Percentiles rank a stretch among this genome's conserved stretches.
Conservation (phyloP, 148 eudicot species). For the Amaranthus hypochondriacus region DNA sequence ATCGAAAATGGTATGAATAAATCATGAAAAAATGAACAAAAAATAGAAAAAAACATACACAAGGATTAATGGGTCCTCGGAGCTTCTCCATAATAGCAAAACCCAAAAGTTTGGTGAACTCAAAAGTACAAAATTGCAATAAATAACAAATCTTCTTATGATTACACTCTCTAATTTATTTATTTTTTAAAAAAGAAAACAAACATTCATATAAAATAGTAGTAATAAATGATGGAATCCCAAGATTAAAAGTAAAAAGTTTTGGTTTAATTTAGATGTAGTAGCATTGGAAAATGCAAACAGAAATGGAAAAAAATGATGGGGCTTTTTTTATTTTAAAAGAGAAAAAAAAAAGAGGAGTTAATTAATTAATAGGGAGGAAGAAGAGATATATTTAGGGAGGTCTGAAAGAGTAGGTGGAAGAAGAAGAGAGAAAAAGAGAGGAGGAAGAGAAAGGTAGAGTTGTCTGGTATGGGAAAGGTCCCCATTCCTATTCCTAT, state of each 20-base stretch:
- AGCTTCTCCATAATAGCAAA: slow-evolving; percentile 46
- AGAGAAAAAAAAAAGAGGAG: background rate
- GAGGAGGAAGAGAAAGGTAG: slow-evolving; percentile 18
- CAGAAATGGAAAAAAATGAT: background rate
- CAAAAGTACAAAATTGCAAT: slow-evolving; percentile 36
- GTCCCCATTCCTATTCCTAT: slow-evolving; percentile 17
- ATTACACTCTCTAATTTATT: background rate
- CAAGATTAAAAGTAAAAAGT: background rate
- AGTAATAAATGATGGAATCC: background rate
- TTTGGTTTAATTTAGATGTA: background rate
- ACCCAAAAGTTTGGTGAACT: slow-evolving; percentile 21
- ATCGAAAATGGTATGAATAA: background rate
- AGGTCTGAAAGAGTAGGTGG: slow-evolving; percentile 18
- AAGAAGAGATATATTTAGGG: slow-evolving; percentile 12
- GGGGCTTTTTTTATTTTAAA: background rate
- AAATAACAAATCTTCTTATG: slow-evolving; percentile 12
- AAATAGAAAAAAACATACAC: slow-evolving; percentile 31
- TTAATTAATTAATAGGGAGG: background rate
- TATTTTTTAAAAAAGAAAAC: slow-evolving; percentile 21
- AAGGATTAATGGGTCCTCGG: slow-evolving; percentile 54
- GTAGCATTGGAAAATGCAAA: background rate
- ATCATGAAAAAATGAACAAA: slow-evolving; percentile 4
- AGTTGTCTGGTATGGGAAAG: slow-evolving; percentile 27
- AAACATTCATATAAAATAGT: slow-evolving; percentile 33
- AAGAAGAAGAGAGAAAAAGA: slow-evolving; percentile 3